Percentiles rank a stretch among this genome's conserved stretches.
phyloP scores from a whole-genome alignment of 257 asterid genomes.

The Nicotiana sylvestris region DNA sequence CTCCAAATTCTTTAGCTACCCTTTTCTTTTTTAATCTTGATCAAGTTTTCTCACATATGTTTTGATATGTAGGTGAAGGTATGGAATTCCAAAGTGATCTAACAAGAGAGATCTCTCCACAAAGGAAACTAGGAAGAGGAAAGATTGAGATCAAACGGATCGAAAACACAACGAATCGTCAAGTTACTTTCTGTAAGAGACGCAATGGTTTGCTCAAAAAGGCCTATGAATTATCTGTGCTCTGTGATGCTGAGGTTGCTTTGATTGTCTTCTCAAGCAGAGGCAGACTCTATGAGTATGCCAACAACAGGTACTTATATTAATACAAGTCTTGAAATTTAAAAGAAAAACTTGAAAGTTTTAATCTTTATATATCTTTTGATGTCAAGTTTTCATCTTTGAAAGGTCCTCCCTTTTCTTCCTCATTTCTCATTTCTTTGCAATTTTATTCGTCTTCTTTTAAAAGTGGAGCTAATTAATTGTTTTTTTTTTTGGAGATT shows the following conservation, averaged over 20 bases:
- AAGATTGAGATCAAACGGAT: constrained; percentile 92
- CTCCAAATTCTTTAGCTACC: neutral
- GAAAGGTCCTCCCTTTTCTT: neutral
- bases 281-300: constrained; percentile 91
- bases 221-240: constrained; percentile 91
- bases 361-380: neutral
- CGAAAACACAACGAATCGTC: constrained; percentile 95
- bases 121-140: constrained; percentile 70
- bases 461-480: constrained; percentile 12
- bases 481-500: neutral
- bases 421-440: neutral
- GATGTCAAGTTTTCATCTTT: neutral
- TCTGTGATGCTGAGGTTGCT: constrained; percentile 95
- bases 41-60: neutral
- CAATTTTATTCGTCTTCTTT: neutral
- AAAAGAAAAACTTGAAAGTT: neutral
- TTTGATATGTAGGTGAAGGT: constrained; percentile 7
- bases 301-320: constrained; percentile 65
- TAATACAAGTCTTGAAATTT: too few relatives aligned
- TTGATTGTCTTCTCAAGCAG: constrained; percentile 84
- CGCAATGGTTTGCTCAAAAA: constrained; percentile 82
- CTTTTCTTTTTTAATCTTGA: neutral
- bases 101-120: constrained; percentile 63
- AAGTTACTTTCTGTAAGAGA: constrained; percentile 94
- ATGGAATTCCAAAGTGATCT: constrained; percentile 65